Conservation (phyloP, 495 filamentous ascomycete species). For the Podospora pseudopauciseta region DNA sequence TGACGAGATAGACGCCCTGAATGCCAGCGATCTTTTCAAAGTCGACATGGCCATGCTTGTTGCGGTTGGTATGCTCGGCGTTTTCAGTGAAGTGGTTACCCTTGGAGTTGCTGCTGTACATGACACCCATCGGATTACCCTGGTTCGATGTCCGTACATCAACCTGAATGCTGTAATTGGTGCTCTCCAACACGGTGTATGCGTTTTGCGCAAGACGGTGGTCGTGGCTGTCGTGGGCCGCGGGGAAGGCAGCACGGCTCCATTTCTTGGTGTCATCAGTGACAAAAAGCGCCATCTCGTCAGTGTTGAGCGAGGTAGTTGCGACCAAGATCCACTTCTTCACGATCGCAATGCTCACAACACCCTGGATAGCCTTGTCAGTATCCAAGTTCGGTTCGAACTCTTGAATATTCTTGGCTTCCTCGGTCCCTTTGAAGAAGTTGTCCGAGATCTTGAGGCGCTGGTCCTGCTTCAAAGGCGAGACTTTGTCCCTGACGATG, state of each 20-base stretch:
- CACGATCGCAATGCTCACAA: slow-evolving; percentile 72
- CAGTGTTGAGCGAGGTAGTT: slow-evolving; percentile 69
- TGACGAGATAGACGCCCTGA: slow-evolving; percentile 87
- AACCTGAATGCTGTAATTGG: slow-evolving; percentile 94
- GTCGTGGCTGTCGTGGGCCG: slow-evolving; percentile 40
- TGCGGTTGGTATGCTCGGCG: slow-evolving; percentile 84
- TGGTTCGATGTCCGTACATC: slow-evolving; percentile 73
- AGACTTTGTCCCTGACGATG: slow-evolving; percentile 64
- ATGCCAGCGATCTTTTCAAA: slow-evolving; percentile 89
- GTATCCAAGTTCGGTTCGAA: slow-evolving; percentile 72
- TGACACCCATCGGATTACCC: slow-evolving; percentile 69
- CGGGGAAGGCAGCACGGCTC: slow-evolving; percentile 85
- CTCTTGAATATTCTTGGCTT: slow-evolving; percentile 48
- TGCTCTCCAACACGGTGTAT: slow-evolving; percentile 91
- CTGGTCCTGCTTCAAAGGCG: slow-evolving; percentile 59
- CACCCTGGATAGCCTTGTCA: slow-evolving; percentile 65
- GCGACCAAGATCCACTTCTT: slow-evolving; percentile 85
- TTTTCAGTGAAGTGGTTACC: slow-evolving; percentile 93
- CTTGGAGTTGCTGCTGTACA: slow-evolving; percentile 93
- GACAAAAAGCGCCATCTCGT: slow-evolving; percentile 81
- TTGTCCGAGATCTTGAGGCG: slow-evolving; percentile 75
- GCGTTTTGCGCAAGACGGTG: slow-evolving; percentile 79
- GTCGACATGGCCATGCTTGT: slow-evolving; percentile 67
- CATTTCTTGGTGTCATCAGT: slow-evolving; percentile 77
- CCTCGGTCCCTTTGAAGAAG: slow-evolving; percentile 58